Evolutionary conservation across 805 yeast genomes (phyloP).

Genomic region (Candida argentea): DNA sequence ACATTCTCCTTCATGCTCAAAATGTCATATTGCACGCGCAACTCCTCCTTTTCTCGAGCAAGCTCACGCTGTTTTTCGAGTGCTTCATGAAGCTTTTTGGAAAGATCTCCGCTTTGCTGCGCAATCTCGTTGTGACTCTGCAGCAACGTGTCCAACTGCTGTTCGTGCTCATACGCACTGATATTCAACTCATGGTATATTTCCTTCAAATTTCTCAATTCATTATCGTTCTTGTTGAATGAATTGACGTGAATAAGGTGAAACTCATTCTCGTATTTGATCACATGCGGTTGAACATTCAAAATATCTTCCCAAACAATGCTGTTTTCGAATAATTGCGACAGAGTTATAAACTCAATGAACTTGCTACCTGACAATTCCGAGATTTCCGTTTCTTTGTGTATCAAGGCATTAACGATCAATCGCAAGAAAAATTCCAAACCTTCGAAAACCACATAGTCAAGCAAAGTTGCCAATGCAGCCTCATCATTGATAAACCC

Average conservation of each 20-base stretch:
- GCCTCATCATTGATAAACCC: slow-evolving; percentile 3
- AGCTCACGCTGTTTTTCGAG: slow-evolving; percentile 4
- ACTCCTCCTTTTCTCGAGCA: slow-evolving; percentile 3
- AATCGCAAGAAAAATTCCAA: slow-evolving; percentile 23
- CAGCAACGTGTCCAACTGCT: slow-evolving; percentile 18
- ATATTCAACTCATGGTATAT: slow-evolving; percentile 21
- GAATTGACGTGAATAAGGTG: slow-evolving; percentile 29
- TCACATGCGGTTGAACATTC: slow-evolving; percentile 13
- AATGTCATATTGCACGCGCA: slow-evolving; percentile 7
- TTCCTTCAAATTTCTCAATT: slow-evolving; percentile 27
- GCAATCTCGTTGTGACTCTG: slow-evolving; percentile 28
- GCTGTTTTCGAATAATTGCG: slow-evolving; percentile 8
- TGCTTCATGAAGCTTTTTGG: slow-evolving; percentile 6
- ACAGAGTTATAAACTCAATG: slow-evolving; percentile 10
- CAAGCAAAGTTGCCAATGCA: slow-evolving; percentile 13
- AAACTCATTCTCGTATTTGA: slow-evolving; percentile 29
- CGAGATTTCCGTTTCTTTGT: slow-evolving; percentile 9
- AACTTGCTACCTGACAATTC: slow-evolving; percentile 17
- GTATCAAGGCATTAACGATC: slow-evolving; percentile 13
- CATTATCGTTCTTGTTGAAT: slow-evolving; percentile 26
- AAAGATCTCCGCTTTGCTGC: slow-evolving; percentile 20
- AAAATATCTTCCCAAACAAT: slow-evolving; percentile 6
- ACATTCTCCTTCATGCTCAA: slow-evolving; percentile 13
- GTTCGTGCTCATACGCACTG: slow-evolving; percentile 17
- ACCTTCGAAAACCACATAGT: slow-evolving; percentile 31